phyloP scores from a whole-genome alignment of 192 early-diverging fungal species.

The Coemansia javaensis region DNA sequence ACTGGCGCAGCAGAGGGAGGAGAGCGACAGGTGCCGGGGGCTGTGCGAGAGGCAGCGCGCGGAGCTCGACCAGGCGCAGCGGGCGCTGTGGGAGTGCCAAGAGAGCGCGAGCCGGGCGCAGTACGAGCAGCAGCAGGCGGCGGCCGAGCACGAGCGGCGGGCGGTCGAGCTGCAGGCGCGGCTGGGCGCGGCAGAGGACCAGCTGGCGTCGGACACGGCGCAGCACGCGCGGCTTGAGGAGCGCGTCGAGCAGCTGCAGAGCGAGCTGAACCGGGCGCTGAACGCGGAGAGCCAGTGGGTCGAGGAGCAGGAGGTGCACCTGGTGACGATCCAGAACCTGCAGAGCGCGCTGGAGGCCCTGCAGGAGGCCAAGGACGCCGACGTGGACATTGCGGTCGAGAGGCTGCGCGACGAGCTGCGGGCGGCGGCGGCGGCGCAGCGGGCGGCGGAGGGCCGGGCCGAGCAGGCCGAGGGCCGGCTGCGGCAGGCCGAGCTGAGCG shows the following conservation, averaged over 20 bases:
- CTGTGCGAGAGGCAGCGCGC: slow-evolving; percentile 7
- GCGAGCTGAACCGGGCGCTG: slow-evolving; percentile 53
- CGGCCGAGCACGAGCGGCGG: slow-evolving; percentile 22
- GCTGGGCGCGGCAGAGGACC: slow-evolving; percentile 24
- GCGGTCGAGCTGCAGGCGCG: slow-evolving; percentile 11
- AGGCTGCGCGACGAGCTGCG: slow-evolving; percentile 50
- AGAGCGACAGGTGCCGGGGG: slow-evolving; percentile 5
- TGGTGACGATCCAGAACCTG: slow-evolving; percentile 71
- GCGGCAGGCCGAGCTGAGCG: slow-evolving; percentile 22
- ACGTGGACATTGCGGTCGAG: slow-evolving; percentile 58
- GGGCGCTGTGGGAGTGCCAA: slow-evolving; percentile 42
- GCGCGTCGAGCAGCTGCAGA: slow-evolving; percentile 50
- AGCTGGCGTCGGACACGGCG: slow-evolving; percentile 18
- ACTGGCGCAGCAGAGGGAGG: slow-evolving; percentile 1
- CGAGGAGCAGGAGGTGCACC: slow-evolving; percentile 55
- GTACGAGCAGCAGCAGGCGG: slow-evolving; percentile 17
- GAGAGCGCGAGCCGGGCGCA: slow-evolving; percentile 23
- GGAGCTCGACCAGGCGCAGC: slow-evolving; percentile 26
- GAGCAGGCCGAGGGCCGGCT: slow-evolving; percentile 25
- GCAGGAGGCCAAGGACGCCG: slow-evolving; percentile 68
- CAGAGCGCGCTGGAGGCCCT: slow-evolving; percentile 85
- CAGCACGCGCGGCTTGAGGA: slow-evolving; percentile 37
- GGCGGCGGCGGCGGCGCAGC: slow-evolving; percentile 40
- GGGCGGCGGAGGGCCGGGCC: slow-evolving; percentile 56
- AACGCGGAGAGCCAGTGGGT: slow-evolving; percentile 56